These are phyloP conservation scores for Cladosporium sp. DNA, from an alignment of 2,329 filamentous ascomycete species.

Conservation along the genomic window DNA sequence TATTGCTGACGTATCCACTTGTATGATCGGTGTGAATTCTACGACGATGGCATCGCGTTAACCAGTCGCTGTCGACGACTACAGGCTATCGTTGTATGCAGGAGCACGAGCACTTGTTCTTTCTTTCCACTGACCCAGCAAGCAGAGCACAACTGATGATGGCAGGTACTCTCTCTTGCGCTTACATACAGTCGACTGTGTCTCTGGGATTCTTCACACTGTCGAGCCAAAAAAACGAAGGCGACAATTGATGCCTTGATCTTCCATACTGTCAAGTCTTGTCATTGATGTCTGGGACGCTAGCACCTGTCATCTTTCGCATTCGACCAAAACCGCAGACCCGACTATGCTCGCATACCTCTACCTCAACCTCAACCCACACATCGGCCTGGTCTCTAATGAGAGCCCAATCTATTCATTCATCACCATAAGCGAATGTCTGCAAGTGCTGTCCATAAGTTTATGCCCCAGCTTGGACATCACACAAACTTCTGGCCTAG, in stretches of 20 bases:
- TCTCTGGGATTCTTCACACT: no score
- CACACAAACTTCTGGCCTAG: background rate
- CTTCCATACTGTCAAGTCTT: background rate
- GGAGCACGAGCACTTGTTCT: background rate
- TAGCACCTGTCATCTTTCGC: background rate
- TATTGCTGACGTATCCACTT: background rate
- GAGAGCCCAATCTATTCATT: background rate
- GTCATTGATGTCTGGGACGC: background rate
- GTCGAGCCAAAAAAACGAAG: no score
- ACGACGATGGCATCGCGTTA: background rate
- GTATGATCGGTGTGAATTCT: background rate
- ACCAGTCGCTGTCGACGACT: background rate
- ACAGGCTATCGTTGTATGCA: background rate
- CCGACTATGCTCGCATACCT: background rate
- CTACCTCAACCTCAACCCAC: background rate
- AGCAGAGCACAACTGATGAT: background rate
- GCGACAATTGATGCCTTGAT: background rate
- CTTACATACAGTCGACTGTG: background rate
- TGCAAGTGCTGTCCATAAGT: no score
- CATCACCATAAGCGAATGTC: background rate
- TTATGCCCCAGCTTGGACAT: no score
- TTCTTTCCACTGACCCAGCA: background rate
- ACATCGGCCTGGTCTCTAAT: background rate
- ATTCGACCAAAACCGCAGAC: background rate
- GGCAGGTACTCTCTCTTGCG: background rate